Evolutionary conservation across 106 monocot genomes (phyloP).

Genomic region (Platanthera guangdongensis): DNA sequence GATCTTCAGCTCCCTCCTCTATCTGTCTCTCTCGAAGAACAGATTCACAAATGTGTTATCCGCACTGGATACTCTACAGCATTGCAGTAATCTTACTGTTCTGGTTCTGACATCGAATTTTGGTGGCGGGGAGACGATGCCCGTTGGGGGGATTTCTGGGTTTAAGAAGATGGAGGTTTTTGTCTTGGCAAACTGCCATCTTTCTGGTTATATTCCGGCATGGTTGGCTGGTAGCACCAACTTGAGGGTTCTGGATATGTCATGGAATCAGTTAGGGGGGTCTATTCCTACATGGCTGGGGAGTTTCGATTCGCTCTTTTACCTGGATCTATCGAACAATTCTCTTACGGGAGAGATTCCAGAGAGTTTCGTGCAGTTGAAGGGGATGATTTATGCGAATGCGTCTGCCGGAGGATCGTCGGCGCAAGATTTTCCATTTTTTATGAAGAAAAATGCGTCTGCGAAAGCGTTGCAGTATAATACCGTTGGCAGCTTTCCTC

Average conservation of each 20-base stretch:
- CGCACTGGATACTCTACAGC: conserved; percentile 32
- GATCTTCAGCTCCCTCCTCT: conserved; percentile 24
- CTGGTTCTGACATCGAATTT: conserved; percentile 58
- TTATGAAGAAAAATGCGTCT: conserved; percentile 20
- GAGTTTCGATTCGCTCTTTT: conserved; percentile 29
- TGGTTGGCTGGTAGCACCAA: conserved; percentile 29
- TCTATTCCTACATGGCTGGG: conserved; percentile 44
- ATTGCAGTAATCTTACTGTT: conserved; percentile 32
- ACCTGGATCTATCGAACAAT: conserved; percentile 58
- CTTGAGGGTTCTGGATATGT: conserved; percentile 41
- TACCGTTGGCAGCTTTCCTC: conserved; percentile 25
- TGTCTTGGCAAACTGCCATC: conserved; percentile 45
- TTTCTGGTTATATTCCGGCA: conserved; percentile 28
- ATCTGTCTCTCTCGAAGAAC: conserved; percentile 45
- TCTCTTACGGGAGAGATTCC: conserved; percentile 45
- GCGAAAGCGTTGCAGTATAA: conserved; percentile 24
- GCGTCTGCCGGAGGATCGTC: background rate
- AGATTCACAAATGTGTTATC: conserved; percentile 40
- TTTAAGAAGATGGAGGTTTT: conserved; percentile 36
- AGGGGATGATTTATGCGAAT: conserved; percentile 14
- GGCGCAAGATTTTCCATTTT: conserved; percentile 17
- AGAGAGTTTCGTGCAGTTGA: conserved; percentile 19
- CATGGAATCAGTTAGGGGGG: conserved; percentile 44
- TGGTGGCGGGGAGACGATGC: conserved; percentile 27
- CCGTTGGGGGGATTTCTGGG: conserved; percentile 24